Evolutionary conservation across 768 basidiomycete species (phyloP).

Genomic region (Suillus spraguei): DNA sequence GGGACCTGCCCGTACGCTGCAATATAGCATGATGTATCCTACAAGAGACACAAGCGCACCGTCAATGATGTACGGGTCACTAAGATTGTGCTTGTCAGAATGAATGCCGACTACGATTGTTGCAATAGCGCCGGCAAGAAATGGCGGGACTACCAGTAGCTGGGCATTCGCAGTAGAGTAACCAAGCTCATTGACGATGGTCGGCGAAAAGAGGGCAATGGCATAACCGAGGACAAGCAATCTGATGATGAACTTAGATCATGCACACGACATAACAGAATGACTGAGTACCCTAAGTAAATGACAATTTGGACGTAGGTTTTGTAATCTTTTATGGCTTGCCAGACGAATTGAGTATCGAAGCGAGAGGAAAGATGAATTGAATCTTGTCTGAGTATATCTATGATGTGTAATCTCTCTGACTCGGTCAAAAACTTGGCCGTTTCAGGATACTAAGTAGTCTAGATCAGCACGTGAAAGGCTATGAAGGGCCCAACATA

Average conservation of each 20-base stretch:
- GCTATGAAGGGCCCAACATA: neutral
- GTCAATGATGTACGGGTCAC: constrained; percentile 53
- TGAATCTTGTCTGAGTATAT: constrained; percentile 46
- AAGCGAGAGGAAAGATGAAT: constrained; percentile 48
- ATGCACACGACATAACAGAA: constrained; percentile 8
- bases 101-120: constrained; percentile 45
- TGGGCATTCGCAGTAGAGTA: constrained; percentile 55
- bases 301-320: constrained; percentile 37
- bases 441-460: constrained; percentile 53
- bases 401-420: constrained; percentile 42
- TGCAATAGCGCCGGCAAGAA: constrained; percentile 45
- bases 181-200: constrained; percentile 51
- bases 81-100: constrained; percentile 43
- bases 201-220: constrained; percentile 53
- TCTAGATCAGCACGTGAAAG: neutral
- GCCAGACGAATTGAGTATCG: constrained; percentile 46
- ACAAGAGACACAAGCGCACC: constrained; percentile 45
- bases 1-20: constrained; percentile 22
- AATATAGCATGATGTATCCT: constrained; percentile 57
- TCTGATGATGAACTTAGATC: constrained; percentile 22
- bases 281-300: constrained; percentile 41
- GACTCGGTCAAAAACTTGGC: constrained; percentile 52
- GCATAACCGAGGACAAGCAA: constrained; percentile 49
- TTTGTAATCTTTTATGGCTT: constrained; percentile 51
- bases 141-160: constrained; percentile 50